Evolutionary conservation across 1,284 basidiomycete species (phyloP).

Genomic region (Ceratobasidium papillatum): DNA sequence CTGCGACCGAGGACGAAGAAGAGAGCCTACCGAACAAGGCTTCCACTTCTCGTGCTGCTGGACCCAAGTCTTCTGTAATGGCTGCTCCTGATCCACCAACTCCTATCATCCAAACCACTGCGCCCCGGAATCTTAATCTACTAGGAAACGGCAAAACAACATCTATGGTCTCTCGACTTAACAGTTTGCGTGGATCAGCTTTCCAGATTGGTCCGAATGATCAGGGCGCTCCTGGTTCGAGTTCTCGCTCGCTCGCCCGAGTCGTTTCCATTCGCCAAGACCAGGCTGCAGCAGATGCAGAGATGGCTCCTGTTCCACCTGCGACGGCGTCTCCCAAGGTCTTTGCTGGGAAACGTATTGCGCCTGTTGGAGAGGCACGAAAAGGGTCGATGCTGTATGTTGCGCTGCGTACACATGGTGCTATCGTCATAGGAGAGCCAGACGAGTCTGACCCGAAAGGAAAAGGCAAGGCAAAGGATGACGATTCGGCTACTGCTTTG

Average conservation of each 20-base stretch:
- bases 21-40: slow-evolving; percentile 8
- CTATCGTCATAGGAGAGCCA: slow-evolving; percentile 12
- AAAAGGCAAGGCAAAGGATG: slow-evolving; percentile 53
- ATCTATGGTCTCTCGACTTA: slow-evolving; percentile 37
- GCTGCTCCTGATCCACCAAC: slow-evolving; percentile 4
- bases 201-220: slow-evolving; percentile 20
- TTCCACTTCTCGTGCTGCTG: background rate
- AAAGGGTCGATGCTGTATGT: slow-evolving; percentile 7
- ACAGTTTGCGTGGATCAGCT: slow-evolving; percentile 30
- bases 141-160: background rate
- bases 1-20: slow-evolving; percentile 32
- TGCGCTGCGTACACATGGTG: slow-evolving; percentile 28
- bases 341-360: slow-evolving; percentile 36
- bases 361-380: slow-evolving; percentile 33
- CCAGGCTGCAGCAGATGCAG: background rate
- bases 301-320: slow-evolving; percentile 2
- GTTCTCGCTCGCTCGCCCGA: background rate
- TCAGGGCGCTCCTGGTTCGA: background rate
- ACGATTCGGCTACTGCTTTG: slow-evolving; percentile 60
- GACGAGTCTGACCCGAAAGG: slow-evolving; percentile 37
- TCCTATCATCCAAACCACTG: background rate
- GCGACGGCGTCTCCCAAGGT: slow-evolving; percentile 17
- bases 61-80: background rate
- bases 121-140: background rate
- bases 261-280: background rate